A percentile compares a stretch with the other conserved stretches of the same genome.
phyloP scores from a whole-genome alignment of 108 stramenopile genomes.

The Nannochloropsis gaditana region DNA sequence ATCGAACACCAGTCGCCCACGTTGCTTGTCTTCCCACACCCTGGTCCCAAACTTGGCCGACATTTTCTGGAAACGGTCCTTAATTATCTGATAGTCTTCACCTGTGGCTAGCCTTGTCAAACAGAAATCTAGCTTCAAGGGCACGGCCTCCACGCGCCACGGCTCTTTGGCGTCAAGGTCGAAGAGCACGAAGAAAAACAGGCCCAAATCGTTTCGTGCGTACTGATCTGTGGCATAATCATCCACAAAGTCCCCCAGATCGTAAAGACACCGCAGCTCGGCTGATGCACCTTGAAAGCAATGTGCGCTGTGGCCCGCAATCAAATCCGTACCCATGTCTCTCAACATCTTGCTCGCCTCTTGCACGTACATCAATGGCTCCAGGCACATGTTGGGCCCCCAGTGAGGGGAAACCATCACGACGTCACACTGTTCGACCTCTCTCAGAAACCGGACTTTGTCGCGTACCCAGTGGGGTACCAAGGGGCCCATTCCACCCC shows the following conservation, averaged over 20 bases:
- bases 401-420: neutral
- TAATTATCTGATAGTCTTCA: neutral
- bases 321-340: neutral
- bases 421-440: constrained; percentile 5
- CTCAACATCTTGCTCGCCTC: neutral
- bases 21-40: constrained; percentile 14
- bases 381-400: neutral
- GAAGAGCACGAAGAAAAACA: neutral
- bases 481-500: neutral
- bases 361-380: neutral
- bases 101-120: constrained; percentile 19
- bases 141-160: constrained; percentile 4
- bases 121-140: neutral
- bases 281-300: constrained; percentile 9
- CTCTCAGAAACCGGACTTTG: constrained; percentile 16
- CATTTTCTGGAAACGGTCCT: neutral
- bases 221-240: neutral
- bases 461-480: neutral
- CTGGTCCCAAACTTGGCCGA: neutral
- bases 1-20: constrained; percentile 17
- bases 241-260: neutral
- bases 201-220: constrained; percentile 11
- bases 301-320: neutral
- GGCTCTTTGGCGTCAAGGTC: neutral
- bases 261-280: constrained; percentile 17